Base-by-base conservation (phyloP, 2,329 filamentous ascomycete genomes). In the Cercospora canescens region DNA sequence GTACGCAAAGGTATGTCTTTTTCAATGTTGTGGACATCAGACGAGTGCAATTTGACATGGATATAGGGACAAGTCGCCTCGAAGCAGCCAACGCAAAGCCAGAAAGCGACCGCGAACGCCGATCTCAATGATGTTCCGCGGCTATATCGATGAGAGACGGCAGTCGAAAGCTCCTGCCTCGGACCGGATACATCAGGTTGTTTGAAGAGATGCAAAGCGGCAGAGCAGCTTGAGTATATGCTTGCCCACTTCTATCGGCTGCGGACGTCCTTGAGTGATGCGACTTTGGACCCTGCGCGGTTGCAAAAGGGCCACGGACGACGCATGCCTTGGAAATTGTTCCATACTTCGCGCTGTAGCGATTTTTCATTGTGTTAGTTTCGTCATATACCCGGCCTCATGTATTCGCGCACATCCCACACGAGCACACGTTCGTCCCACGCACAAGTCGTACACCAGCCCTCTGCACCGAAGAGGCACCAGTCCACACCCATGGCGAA, bases 401-500 rank as follows among this genome's bases (percentile, higher is more conserved):
- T 91, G 55, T 87, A 79, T 12, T 85, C 84, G 72, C 88, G 89
- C 41, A 94, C 91, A 82, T 99, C 95, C 94, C 94, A 99, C 6
- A 99, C 87, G 73, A 96, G 82, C 11, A 99, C 86, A 72, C 89
- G 86, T 81, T 97, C 93, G 75, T 99, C 95, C 95, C 95, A 99
- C 0, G 93, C 94, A 1, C 91, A 92, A 69, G 92, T 96, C 2
- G 95, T 94, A 71, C 94, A 94, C 95, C 95, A 99, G 5, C 95
- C 95, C 70, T 96, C 94, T 26, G 88, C 91, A 4, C 95, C 95
- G 79, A 99, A 99, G 52, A 99, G 80, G 80, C 95, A 99, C 95
- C 96, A 99, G 78, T 99, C 95, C 0, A 98, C 91, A 7, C 95
- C 95, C 3, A 93, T 97, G 9, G 91, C 93, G 74, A 99, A 99